Conservation (phyloP, 805 yeast species). For the Kuraishia cidri region DNA sequence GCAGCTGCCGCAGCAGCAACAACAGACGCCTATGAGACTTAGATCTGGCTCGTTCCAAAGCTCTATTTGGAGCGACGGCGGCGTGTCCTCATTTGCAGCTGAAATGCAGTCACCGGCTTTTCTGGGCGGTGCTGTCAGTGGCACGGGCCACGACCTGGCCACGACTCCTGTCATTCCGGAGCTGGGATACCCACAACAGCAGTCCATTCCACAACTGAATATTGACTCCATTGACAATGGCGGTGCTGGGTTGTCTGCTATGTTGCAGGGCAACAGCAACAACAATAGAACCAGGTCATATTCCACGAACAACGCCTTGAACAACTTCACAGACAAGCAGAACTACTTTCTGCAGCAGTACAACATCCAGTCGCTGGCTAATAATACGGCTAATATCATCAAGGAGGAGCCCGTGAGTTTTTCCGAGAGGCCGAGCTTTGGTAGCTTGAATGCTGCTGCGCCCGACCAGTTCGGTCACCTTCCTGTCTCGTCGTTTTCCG, state of each 20-base stretch:
- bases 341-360: conserved; percentile 11
- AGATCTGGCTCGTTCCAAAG: conserved; percentile 49
- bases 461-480: background rate
- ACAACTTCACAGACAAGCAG: conserved; percentile 17
- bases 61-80: conserved; percentile 49
- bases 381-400: conserved; percentile 5
- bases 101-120: conserved; percentile 9
- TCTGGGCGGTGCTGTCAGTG: conserved; percentile 8
- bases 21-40: conserved; percentile 29
- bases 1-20: no score
- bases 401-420: conserved; percentile 15
- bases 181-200: conserved; percentile 4
- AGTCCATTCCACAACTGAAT: conserved; percentile 13
- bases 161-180: conserved; percentile 4
- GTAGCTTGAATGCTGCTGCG: background rate
- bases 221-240: conserved; percentile 12
- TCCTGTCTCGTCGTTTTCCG: conserved; percentile 5
- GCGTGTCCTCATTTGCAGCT: conserved; percentile 6
- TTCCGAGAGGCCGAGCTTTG: background rate
- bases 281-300: conserved; percentile 36
- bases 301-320: conserved; percentile 28
- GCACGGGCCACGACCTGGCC: conserved; percentile 6
- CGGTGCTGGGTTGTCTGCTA: no score
- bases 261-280: background rate
- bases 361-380: conserved; percentile 2